Percentiles rank a stretch among this genome's conserved stretches.
These are phyloP conservation scores for Nakazawaea anatomiae DNA, from an alignment of 805 yeast species.

Conservation along the genomic window DNA sequence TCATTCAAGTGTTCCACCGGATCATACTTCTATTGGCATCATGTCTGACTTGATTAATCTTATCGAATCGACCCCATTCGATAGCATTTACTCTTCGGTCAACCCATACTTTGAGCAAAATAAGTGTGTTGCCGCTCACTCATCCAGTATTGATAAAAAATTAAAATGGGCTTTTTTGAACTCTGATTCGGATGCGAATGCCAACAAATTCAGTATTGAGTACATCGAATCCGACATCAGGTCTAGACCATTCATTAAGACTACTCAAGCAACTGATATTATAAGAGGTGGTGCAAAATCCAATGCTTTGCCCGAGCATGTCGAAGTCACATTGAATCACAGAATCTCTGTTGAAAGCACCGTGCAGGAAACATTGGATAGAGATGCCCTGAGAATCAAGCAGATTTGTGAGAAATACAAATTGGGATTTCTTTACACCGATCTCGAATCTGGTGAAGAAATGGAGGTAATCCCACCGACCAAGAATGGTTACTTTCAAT, in stretches of 20 bases:
- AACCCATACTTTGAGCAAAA: conserved; percentile 60
- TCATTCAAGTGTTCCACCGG: conserved; percentile 75
- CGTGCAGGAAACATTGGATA: conserved; percentile 34
- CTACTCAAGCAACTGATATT: conserved; percentile 62
- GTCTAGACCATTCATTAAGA: conserved; percentile 39
- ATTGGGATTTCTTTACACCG: conserved; percentile 34
- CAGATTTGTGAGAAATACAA: conserved; percentile 40
- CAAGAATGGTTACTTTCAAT: conserved; percentile 35
- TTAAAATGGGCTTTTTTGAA: conserved; percentile 25
- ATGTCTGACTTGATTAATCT: conserved; percentile 47
- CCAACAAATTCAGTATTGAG: conserved; percentile 29
- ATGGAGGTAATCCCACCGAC: conserved; percentile 20
- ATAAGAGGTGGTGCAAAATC: conserved; percentile 69
- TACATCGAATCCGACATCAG: conserved; percentile 17
- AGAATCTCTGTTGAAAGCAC: conserved; percentile 54
- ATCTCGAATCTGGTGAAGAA: conserved; percentile 19
- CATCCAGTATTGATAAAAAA: conserved; percentile 22
- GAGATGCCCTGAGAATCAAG: conserved; percentile 30
- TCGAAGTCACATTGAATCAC: conserved; percentile 48
- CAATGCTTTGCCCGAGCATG: conserved; percentile 67
- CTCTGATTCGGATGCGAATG: conserved; percentile 27
- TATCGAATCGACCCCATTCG: conserved; percentile 52
- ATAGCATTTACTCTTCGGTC: conserved; percentile 35
- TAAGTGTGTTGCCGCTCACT: conserved; percentile 57
- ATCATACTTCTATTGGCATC: conserved; percentile 71